Conservation (phyloP, 208 protist genomes). For the Angomonas ambiguus region DNA sequence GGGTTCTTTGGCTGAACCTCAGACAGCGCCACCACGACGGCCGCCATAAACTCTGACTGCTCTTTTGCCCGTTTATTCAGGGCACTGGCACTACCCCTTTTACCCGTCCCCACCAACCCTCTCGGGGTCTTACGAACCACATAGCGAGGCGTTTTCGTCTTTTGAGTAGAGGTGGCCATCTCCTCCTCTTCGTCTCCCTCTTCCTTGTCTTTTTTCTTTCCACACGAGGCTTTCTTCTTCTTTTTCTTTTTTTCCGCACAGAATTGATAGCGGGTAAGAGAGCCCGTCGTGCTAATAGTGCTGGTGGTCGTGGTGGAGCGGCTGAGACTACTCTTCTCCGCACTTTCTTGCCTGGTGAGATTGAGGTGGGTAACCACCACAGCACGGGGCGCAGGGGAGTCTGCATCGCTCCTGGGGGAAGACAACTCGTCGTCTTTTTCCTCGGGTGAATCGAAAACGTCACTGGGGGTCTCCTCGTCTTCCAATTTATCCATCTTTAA, state of each 20-base stretch:
- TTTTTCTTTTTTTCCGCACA: neutral
- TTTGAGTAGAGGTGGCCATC: neutral
- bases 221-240: neutral
- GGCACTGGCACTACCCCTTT: neutral
- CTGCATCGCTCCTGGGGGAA: neutral
- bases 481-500: no score
- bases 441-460: neutral
- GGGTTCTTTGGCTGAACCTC: neutral
- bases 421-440: neutral
- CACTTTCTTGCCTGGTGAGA: neutral
- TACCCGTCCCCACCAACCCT: neutral
- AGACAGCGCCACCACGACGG: neutral
- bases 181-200: neutral
- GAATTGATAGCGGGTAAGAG: neutral
- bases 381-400: neutral
- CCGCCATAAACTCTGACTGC: neutral
- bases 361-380: neutral
- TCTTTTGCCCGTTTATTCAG: constrained; percentile 3
- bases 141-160: neutral
- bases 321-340: neutral
- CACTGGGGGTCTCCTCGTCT: neutral
- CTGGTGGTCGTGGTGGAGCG: neutral
- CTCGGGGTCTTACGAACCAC: neutral
- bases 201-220: neutral
- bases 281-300: neutral